Conservation (phyloP, 768 basidiomycete genomes). For the Suillus placidus region DNA sequence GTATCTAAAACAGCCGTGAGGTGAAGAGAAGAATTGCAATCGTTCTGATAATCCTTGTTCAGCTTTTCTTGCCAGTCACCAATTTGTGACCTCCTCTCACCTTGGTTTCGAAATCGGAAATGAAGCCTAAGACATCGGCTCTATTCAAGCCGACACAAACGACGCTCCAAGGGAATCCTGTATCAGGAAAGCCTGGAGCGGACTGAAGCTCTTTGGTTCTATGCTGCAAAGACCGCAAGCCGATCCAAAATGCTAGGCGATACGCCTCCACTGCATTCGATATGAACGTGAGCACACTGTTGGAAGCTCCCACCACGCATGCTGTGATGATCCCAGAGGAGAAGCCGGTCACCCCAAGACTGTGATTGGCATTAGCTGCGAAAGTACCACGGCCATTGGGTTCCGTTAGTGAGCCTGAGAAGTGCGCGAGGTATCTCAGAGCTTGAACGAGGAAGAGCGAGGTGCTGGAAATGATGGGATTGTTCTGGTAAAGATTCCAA, state of each 20-base stretch:
- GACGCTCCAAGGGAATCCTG: constrained; percentile 46
- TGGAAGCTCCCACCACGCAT: constrained; percentile 51
- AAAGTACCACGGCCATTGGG: constrained; percentile 22
- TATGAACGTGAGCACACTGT: constrained; percentile 43
- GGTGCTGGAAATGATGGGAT: constrained; percentile 52
- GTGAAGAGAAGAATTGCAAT: constrained; percentile 33
- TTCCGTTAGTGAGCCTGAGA: constrained; percentile 23
- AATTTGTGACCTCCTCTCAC: constrained; percentile 12
- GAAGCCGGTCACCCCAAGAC: constrained; percentile 49
- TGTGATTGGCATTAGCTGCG: constrained; percentile 37
- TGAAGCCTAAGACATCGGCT: constrained; percentile 26
- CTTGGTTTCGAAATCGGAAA: constrained; percentile 27
- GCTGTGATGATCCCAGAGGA: constrained; percentile 62
- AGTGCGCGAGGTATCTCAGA: constrained; percentile 53
- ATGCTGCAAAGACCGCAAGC: constrained; percentile 43
- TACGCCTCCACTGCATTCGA: constrained; percentile 48
- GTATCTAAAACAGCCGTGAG: constrained; percentile 56
- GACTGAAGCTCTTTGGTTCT: constrained; percentile 25
- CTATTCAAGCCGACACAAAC: constrained; percentile 40
- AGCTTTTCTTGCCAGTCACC: background rate
- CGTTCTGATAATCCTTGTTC: background rate
- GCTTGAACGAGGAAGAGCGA: constrained; percentile 54
- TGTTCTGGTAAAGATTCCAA: constrained; percentile 39
- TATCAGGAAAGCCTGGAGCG: constrained; percentile 8
- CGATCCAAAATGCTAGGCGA: constrained; percentile 56